phyloP scores from a whole-genome alignment of 2,329 filamentous ascomycete species.

The Fusarium albidum region DNA sequence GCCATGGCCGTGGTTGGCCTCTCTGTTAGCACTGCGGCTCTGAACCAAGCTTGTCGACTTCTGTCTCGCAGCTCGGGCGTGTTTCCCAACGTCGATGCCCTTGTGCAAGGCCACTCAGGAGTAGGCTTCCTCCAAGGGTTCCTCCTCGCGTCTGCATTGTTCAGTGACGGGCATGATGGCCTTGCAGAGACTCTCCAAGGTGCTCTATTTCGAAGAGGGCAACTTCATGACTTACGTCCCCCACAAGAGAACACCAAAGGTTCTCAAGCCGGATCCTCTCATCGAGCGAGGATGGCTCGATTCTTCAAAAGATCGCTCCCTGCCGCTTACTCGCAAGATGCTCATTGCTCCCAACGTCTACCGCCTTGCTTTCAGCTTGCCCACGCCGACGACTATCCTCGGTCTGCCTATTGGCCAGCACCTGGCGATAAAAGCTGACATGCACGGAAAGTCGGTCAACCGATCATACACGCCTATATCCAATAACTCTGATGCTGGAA shows the following conservation, averaged over 20 bases:
- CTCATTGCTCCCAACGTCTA: conserved; percentile 54
- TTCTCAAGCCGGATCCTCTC: conserved; percentile 41
- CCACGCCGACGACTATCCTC: conserved; percentile 52
- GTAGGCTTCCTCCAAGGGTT: conserved; percentile 25
- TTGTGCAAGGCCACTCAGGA: conserved; percentile 11
- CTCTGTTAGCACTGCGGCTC: conserved; percentile 14
- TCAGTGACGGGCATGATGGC: conserved; percentile 42
- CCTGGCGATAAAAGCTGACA: conserved; percentile 57
- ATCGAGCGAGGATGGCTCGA: conserved; percentile 56
- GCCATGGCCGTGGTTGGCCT: conserved; percentile 19
- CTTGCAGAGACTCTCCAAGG: conserved; percentile 40
- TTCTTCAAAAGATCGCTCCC: conserved; percentile 54
- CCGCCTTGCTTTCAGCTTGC: conserved; percentile 58
- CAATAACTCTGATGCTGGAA: conserved; percentile 58
- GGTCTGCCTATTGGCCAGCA: conserved; percentile 67
- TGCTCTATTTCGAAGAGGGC: conserved; percentile 41
- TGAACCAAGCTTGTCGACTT: conserved; percentile 21
- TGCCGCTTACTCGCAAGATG: conserved; percentile 54
- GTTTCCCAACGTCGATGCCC: conserved; percentile 11
- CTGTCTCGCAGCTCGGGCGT: conserved; percentile 10
- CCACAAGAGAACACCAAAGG: conserved; percentile 48
- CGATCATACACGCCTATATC: conserved; percentile 64
- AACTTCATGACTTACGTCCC: conserved; percentile 39
- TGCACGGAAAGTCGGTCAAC: conserved; percentile 55
- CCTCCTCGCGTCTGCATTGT: conserved; percentile 23